Base-by-base conservation (phyloP, 805 yeast species). In the Lipomyces starkeyi region DNA sequence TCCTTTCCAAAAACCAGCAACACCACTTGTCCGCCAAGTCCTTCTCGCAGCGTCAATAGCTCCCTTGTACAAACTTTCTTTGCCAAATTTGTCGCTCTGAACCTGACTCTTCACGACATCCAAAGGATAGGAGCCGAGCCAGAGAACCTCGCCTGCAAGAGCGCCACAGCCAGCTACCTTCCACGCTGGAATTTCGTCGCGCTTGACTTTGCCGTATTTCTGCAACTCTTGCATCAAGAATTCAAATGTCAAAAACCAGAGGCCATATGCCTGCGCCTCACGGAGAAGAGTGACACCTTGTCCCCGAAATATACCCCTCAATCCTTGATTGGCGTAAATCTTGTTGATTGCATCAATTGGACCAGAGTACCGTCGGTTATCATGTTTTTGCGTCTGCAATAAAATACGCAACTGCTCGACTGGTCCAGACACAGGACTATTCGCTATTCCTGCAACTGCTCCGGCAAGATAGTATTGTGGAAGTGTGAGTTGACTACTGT, bases 391-490 rank as follows among this genome's bases (percentile, higher is more conserved):
- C 1, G 97, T 92, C 79, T 95, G 99, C 72, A 95, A 84, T 74
- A 97, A 84, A 74, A 95, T 93, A 82, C 99, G 88, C 68, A 95
- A 85, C 76, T 93, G 98, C 78, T 95, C 99, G 71, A 95, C 94
- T 2, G 99, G 99, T 14, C 94, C 85, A 0, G 98, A 97, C 29
- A 73, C 56, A 25, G 71, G 68, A 35, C 74, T 66, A 57, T 93
- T 95, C 37, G 97, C 93, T 63, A 92, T 79, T 34, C 99, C 99
- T 49, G 97, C 98, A 22, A 90, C 91, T 5, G 89, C 87, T 74
- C 99, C 99, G 75, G 96, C 87, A n/a, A 83, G 74, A 79, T 92
- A 93, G 74, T 87, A 93, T 77, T 95, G 97, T 5, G 80, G 70
- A 52, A 87, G 82, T 5, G 86, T 76, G 68, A 93, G 80, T 20